These are phyloP conservation scores for Sporothrix brunneoviolacea DNA, from an alignment of 2,329 filamentous ascomycete genomes.

Conservation along the genomic window DNA sequence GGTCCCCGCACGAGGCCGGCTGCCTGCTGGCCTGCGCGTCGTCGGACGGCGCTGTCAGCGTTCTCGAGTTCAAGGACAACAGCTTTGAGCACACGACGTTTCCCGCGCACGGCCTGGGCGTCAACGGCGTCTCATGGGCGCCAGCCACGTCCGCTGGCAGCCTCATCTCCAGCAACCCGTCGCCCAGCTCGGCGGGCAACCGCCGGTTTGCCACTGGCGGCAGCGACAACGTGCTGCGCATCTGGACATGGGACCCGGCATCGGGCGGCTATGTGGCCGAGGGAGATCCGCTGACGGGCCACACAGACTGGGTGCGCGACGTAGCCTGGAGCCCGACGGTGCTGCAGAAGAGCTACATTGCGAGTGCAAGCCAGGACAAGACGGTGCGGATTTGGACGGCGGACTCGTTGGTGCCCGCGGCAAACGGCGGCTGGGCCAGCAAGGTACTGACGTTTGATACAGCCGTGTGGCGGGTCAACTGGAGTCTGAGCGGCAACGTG, in stretches of 20 bases:
- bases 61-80: slow-evolving; percentile 90
- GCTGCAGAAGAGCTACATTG: slow-evolving; percentile 93
- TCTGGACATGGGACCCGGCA: slow-evolving; percentile 73
- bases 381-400: slow-evolving; percentile 96
- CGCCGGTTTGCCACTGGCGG: slow-evolving; percentile 90
- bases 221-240: slow-evolving; percentile 86
- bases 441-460: slow-evolving; percentile 84
- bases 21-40: slow-evolving; percentile 92
- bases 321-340: slow-evolving; percentile 96
- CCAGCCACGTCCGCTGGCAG: slow-evolving; percentile 78
- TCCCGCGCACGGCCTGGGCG: slow-evolving; percentile 84
- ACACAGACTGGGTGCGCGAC: slow-evolving; percentile 95
- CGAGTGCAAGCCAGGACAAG: slow-evolving; percentile 91
- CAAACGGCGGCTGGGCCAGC: slow-evolving; percentile 64
- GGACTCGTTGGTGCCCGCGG: slow-evolving; percentile 32
- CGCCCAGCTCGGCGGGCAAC: slow-evolving; percentile 52
- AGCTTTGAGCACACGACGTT: slow-evolving; percentile 83
- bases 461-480: slow-evolving; percentile 92
- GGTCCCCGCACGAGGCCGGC: slow-evolving; percentile 94
- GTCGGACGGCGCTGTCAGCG: slow-evolving; percentile 85
- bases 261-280: slow-evolving; percentile 48
- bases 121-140: slow-evolving; percentile 94
- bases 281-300: slow-evolving; percentile 63
- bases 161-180: slow-evolving; percentile 66
- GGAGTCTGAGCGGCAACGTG: slow-evolving; percentile 95